Evolutionary conservation across 495 filamentous ascomycete genomes (phyloP).

Genomic region (Tetracladium setigerum): DNA sequence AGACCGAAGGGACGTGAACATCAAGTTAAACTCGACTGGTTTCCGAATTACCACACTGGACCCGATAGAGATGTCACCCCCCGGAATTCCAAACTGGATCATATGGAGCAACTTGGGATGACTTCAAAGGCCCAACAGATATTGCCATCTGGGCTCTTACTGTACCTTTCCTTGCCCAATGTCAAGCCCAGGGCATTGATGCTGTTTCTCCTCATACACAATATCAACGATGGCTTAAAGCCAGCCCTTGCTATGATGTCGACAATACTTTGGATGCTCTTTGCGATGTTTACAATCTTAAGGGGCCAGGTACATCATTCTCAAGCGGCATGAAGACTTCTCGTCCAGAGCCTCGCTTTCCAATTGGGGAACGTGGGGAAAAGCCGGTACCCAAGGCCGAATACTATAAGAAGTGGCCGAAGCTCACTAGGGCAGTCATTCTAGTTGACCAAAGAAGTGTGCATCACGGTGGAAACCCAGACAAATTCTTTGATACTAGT

Average conservation of each 20-base stretch:
- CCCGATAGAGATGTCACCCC: background rate
- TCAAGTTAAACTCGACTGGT: slow-evolving; percentile 14
- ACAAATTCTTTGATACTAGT: background rate
- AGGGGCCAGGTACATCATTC: background rate
- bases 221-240: slow-evolving; percentile 17
- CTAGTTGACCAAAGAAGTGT: slow-evolving; percentile 2
- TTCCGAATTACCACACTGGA: slow-evolving; percentile 12
- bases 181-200: slow-evolving; percentile 4
- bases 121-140: slow-evolving; percentile 7
- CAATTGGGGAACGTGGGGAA: no score
- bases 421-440: no score
- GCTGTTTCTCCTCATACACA: background rate
- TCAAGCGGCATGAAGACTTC: no score
- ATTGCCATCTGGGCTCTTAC: slow-evolving; percentile 13
- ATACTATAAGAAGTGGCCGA: no score
- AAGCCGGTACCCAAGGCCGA: no score
- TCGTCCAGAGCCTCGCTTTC: no score
- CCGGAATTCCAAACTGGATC: background rate
- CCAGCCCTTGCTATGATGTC: slow-evolving; percentile 9
- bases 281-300: background rate
- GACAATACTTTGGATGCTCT: slow-evolving; percentile 8
- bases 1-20: slow-evolving; percentile 2
- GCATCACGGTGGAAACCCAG: background rate
- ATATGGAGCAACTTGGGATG: slow-evolving; percentile 19
- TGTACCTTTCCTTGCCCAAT: background rate